Percentiles rank a stretch among this genome's conserved stretches.
These are phyloP conservation scores for Epichloe bromicola DNA, from an alignment of 2,329 filamentous ascomycete species.

Conservation along the genomic window DNA sequence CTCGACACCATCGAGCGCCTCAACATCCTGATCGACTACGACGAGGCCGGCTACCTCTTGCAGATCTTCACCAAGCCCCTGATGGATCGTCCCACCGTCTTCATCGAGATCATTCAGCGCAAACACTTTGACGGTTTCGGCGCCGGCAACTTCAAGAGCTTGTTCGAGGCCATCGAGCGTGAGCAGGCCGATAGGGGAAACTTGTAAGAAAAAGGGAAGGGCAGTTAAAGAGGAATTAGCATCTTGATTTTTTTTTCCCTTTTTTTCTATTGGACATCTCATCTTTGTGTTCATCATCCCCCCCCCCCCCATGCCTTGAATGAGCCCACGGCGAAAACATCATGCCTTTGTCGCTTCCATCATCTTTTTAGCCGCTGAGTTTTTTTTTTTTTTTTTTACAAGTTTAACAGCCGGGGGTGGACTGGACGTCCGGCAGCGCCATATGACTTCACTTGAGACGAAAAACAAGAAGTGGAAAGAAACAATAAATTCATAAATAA, in stretches of 20 bases:
- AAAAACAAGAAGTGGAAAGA: neutral
- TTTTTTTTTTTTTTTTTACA: accelerated
- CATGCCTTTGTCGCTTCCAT: neutral
- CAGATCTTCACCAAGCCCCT: slow-evolving; percentile 74
- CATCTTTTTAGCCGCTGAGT: too few relatives aligned
- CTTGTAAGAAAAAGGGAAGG: slow-evolving; percentile 33
- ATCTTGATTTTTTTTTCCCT: neutral
- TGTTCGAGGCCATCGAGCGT: slow-evolving; percentile 91
- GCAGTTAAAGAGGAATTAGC: neutral
- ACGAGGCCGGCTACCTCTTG: slow-evolving; percentile 75
- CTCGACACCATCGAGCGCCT: slow-evolving; percentile 63
- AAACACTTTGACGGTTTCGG: slow-evolving; percentile 87
- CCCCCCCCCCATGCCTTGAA: neutral
- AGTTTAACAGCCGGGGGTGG: too few relatives aligned
- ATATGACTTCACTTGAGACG: neutral
- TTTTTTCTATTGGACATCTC: neutral
- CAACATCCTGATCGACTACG: slow-evolving; percentile 90
- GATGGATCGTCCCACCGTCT: slow-evolving; percentile 90
- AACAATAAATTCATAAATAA: neutral
- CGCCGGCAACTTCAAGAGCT: slow-evolving; percentile 86
- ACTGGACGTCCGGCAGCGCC: too few relatives aligned
- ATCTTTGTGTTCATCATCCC: neutral
- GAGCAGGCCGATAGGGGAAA: slow-evolving; percentile 84
- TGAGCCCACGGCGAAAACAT: slow-evolving; percentile 2
- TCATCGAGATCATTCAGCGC: slow-evolving; percentile 91